phyloP scores from a whole-genome alignment of 176 grass and related monocot genomes.

The Ensete glaucum region DNA sequence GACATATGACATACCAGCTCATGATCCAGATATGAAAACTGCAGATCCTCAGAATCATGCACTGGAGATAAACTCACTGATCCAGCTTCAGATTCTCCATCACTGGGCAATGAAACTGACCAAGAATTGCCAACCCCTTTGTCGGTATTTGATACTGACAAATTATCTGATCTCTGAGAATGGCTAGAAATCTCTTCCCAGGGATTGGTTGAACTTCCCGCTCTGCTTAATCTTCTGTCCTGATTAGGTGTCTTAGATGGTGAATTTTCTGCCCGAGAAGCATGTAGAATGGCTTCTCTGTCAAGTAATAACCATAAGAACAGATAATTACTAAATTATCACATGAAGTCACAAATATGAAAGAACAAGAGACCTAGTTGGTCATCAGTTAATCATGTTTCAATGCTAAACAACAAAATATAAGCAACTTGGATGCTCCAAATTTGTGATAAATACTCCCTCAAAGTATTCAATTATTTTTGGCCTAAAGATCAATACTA shows the following conservation, averaged over 20 bases:
- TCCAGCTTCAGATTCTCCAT: constrained; percentile 15
- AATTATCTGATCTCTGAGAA: constrained; percentile 19
- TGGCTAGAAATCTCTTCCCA: constrained; percentile 23
- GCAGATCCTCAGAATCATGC: constrained; percentile 5
- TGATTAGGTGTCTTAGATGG: neutral
- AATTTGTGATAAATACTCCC: too few species aligned
- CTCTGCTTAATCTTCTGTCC: constrained; percentile 14
- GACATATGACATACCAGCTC: constrained; percentile 23
- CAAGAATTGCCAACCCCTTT: constrained; percentile 13
- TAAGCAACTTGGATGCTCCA: too few species aligned
- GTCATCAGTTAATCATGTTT: too few species aligned
- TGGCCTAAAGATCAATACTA: too few species aligned
- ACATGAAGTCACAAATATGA: too few species aligned
- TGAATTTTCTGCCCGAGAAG: neutral
- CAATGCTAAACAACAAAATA: too few species aligned
- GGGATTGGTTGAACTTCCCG: constrained; percentile 19
- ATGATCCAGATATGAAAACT: constrained; percentile 14
- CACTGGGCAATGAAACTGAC: constrained; percentile 21
- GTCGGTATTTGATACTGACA: constrained; percentile 31
- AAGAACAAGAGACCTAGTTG: too few species aligned
- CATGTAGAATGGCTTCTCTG: constrained; percentile 15
- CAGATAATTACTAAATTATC: neutral
- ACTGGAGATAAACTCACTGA: constrained; percentile 11
- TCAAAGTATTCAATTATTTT: too few species aligned
- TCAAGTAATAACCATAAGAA: neutral